Base-by-base conservation (phyloP, 352 stramenopile genomes). In the Phytophthora melonis region DNA sequence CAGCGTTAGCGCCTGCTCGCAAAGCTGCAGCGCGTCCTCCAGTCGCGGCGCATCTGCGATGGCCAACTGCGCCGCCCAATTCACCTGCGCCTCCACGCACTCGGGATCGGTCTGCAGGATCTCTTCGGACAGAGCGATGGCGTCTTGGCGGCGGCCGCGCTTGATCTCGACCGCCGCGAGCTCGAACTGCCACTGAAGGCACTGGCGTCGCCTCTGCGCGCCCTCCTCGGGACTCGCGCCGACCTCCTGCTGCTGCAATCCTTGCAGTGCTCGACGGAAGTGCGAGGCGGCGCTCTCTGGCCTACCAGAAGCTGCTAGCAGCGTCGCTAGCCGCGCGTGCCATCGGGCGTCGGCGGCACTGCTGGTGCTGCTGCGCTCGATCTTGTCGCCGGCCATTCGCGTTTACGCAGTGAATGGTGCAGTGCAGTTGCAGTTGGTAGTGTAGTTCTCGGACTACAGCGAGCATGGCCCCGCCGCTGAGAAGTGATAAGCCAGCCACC, bases 21-120 rank as follows among this genome's bases (percentile, higher is more conserved):
- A 91, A 54, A 82, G 80, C 18, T 55, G 43, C n/a, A 82, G 57
- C 1, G 85, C 83, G n/a, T 73, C 67, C 18, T 77, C 63, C 6
- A 89, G 30, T 2, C 69, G 63, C 18, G 50, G 50, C 23, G 54
- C 62, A 19, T 77, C 72, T 9, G 59, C 43, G 53, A 88, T 81
- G 52, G 82, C 81, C 60, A 86, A 54, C 53, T 86, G 81, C 59
- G 74, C 80, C 74, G 78, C 84, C 5, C 91, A 55, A 59, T 95
- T 93, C n/a, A 81, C 83, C 21, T 78, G 77, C 32, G 76, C 84
- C 52, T 82, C 78, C 18, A 78, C 78, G 47, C 73, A 85, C 18
- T 69, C 43, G 1, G 74, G 68, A 0, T 72, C 47, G 9, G 68
- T 34, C 11, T 58, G 27, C 11, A 93, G 27, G 3, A 87, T 75